Conservation (phyloP, 2,329 filamentous ascomycete genomes). For the Claviceps sp. region DNA sequence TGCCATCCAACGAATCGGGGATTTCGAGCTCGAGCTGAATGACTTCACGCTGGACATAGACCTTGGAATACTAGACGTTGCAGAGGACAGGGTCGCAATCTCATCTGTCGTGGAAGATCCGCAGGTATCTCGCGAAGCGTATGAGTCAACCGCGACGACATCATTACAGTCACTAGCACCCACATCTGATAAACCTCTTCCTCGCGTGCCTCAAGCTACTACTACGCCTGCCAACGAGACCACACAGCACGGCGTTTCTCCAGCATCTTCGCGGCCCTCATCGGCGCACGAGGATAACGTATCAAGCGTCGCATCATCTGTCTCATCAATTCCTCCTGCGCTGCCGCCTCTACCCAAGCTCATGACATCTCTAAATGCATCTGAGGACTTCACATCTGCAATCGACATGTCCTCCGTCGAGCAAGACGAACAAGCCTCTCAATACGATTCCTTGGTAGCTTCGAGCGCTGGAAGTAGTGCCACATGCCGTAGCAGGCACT, state of each 20-base stretch:
- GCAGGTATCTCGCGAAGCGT: constrained; percentile 24
- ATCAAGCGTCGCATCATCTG: constrained; percentile 31
- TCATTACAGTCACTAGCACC: constrained; percentile 23
- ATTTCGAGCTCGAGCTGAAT: constrained; percentile 76
- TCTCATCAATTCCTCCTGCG: constrained; percentile 33
- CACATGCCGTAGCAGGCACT: constrained; percentile 69
- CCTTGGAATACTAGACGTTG: constrained; percentile 34
- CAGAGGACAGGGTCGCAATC: constrained; percentile 19
- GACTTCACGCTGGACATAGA: constrained; percentile 41
- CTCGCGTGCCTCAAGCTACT: constrained; percentile 46
- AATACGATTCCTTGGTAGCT: constrained; percentile 57
- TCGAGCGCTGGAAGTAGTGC: constrained; percentile 68
- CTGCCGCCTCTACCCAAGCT: constrained; percentile 46
- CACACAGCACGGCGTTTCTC: constrained; percentile 19
- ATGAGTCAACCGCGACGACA: constrained; percentile 20
- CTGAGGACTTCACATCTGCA: constrained; percentile 31
- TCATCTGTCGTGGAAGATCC: constrained; percentile 21
- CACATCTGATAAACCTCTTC: constrained; percentile 53
- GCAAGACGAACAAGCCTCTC: constrained; percentile 38
- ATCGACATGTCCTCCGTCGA: constrained; percentile 33
- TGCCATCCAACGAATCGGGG: constrained; percentile 77
- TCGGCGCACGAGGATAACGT: constrained; percentile 28
- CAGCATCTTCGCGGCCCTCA: constrained; percentile 27
- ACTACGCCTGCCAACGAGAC: constrained; percentile 22
- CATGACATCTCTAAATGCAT: constrained; percentile 33